Evolutionary conservation across 2,329 filamentous ascomycete species (phyloP).

Genomic region (Pseudogymnoascus sp.): DNA sequence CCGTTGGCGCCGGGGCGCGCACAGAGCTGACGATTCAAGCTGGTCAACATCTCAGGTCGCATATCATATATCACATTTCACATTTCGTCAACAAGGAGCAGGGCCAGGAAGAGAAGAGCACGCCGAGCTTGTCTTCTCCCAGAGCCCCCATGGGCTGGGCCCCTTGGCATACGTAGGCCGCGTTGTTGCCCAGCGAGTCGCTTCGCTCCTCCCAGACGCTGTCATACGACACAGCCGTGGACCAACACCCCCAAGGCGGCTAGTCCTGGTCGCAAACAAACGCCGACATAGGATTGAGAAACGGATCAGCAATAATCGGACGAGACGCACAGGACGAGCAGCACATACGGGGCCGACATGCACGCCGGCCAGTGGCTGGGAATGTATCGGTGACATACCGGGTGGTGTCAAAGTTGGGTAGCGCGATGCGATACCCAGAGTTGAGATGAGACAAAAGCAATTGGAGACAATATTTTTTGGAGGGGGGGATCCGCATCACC

Average conservation of each 20-base stretch:
- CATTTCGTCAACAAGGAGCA: neutral
- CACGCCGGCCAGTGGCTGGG: neutral
- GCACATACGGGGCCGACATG: neutral
- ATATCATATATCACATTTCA: neutral
- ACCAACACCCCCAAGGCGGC: conserved; percentile 2
- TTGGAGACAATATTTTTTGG: neutral
- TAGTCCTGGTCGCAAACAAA: neutral
- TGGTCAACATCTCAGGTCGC: neutral
- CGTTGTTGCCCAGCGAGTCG: neutral
- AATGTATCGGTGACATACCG: neutral
- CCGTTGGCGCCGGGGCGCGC: neutral
- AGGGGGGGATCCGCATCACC: neutral
- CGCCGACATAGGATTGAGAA: neutral
- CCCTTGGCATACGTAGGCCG: neutral
- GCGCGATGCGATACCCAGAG: neutral
- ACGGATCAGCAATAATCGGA: neutral
- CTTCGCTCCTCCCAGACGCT: neutral
- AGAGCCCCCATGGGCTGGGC: neutral
- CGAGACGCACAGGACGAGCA: conserved; percentile 1
- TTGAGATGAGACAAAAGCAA: conserved; percentile 5
- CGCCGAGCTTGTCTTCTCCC: neutral
- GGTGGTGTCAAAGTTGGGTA: conserved; percentile 5
- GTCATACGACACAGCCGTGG: conserved; percentile 1
- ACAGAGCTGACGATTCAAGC: conserved; percentile 2
- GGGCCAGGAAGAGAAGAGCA: neutral